Evolutionary conservation across 2,329 filamentous ascomycete genomes (phyloP).

Genomic region (Cercospora zeina): DNA sequence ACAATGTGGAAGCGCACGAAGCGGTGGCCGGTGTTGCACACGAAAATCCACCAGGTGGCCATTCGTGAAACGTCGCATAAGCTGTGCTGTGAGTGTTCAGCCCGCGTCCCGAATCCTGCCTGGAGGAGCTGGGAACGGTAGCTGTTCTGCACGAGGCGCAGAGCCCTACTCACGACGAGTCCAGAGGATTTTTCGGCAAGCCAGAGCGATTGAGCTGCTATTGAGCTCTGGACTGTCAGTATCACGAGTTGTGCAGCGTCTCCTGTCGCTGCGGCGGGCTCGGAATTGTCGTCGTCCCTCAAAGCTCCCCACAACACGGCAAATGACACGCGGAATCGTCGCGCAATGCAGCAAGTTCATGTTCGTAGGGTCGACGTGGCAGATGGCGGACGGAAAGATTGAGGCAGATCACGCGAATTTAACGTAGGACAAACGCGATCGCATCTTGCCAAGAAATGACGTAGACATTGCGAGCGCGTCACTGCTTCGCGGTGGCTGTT

Average conservation of each 20-base stretch:
- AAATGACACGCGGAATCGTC: too few species aligned
- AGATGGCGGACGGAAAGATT: too few species aligned
- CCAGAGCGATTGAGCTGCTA: neutral
- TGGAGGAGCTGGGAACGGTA: neutral
- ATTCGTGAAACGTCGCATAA: neutral
- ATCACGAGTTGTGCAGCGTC: neutral
- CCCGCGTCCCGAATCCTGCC: neutral
- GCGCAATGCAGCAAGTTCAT: too few species aligned
- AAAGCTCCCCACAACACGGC: too few species aligned
- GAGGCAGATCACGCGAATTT: too few species aligned
- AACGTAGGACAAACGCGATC: too few species aligned
- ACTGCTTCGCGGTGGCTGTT: too few species aligned
- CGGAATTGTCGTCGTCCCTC: too few species aligned
- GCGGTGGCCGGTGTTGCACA: neutral
- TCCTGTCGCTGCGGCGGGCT: too few species aligned
- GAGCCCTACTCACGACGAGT: neutral
- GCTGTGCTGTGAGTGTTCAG: slow-evolving; percentile 1
- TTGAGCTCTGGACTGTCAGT: neutral
- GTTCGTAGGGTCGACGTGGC: too few species aligned
- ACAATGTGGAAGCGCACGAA: neutral
- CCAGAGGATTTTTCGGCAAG: neutral
- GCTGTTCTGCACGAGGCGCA: neutral
- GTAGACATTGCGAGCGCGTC: too few species aligned
- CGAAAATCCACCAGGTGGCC: neutral
- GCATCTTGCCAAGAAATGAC: too few species aligned